These are phyloP conservation scores for Diplodia mutila DNA, from an alignment of 2,329 filamentous ascomycete species.

Conservation along the genomic window DNA sequence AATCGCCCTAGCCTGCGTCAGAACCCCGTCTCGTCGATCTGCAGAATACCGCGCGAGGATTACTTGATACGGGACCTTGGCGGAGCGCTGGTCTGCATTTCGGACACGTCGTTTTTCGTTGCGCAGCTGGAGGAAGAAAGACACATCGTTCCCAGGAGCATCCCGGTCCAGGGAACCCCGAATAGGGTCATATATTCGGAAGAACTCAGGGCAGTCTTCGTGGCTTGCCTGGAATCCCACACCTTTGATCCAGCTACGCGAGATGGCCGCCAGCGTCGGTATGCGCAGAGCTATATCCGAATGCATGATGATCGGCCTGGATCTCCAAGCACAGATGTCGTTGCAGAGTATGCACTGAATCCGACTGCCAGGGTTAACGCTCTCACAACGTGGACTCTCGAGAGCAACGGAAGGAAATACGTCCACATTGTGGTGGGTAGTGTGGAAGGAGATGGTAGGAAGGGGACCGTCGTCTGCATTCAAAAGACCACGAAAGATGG, in stretches of 20 bases:
- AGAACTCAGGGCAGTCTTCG: constrained; percentile 12
- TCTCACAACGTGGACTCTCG: constrained; percentile 66
- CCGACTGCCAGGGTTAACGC: constrained; percentile 62
- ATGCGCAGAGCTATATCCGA: constrained; percentile 18
- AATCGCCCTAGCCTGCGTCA: constrained; percentile 37
- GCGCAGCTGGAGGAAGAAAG: constrained; percentile 50
- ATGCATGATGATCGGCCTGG: constrained; percentile 13
- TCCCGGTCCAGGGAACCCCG: constrained; percentile 47
- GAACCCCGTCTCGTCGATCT: constrained; percentile 37
- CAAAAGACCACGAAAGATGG: constrained; percentile 27
- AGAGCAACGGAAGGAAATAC: constrained; percentile 59
- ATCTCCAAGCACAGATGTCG: neutral
- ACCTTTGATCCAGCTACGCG: neutral
- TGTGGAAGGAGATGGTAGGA: constrained; percentile 33
- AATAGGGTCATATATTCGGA: constrained; percentile 49
- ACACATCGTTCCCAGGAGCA: constrained; percentile 47
- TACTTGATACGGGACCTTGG: constrained; percentile 45
- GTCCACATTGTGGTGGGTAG: constrained; percentile 66
- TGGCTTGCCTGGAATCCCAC: constrained; percentile 10
- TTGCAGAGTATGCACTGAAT: constrained; percentile 60
- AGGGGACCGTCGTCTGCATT: constrained; percentile 54
- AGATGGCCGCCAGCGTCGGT: constrained; percentile 10
- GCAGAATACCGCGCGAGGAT: constrained; percentile 39
- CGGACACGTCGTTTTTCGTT: constrained; percentile 52
- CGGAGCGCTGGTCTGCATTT: constrained; percentile 53